Evolutionary conservation across 2,329 filamentous ascomycete genomes (phyloP), one percentile per base, ranked within the genome.

Genomic region (Colletotrichum scovillei): DNA sequence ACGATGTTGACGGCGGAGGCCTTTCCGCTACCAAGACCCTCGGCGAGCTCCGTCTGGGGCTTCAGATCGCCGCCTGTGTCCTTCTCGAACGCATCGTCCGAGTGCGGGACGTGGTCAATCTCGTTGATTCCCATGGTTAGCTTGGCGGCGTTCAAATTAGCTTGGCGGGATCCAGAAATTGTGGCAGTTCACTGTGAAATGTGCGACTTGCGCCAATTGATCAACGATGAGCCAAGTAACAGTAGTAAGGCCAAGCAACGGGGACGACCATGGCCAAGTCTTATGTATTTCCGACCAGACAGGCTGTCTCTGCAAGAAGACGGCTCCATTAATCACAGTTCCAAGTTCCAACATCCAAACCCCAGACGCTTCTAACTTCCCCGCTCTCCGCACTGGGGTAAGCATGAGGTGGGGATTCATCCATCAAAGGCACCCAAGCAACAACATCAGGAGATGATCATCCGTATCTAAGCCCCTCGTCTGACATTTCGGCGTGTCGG

Each of bases 391-490:
- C 32, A 35, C 32, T 38, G 42, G 60, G 60, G 60, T 63, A 63
- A 63, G 60, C 60, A 63, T 11, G 32, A 35, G 32, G 32, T 63
- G 60, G 60, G 60, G 38, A 63, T 63, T 28, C 60, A 52, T 63
- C 42, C 60, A 63, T 63, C 60, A 63, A 24, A 63, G 57, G 57
- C 60, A 63, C 24, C 32, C 32, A 35, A 35, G 32, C 32, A 35
- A 35, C 60, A 63, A 52, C n/a, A 63, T 63, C 38, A 63, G 60
- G 60, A 63, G 60, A 63, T 42, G 60, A 63, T 63, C 60, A 63
- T 49, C 60, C 32, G 32, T 46, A 26, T 52, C 38, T 52, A 38
- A 63, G 38, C 60, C 60, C 38, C 26, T 63, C 60, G 60, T 63
- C 60, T 63, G 60, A 63, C 52, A 19, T 63, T 49, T 28, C 35